Conservation (phyloP, 352 stramenopile genomes). For the Plasmopara viticola region DNA sequence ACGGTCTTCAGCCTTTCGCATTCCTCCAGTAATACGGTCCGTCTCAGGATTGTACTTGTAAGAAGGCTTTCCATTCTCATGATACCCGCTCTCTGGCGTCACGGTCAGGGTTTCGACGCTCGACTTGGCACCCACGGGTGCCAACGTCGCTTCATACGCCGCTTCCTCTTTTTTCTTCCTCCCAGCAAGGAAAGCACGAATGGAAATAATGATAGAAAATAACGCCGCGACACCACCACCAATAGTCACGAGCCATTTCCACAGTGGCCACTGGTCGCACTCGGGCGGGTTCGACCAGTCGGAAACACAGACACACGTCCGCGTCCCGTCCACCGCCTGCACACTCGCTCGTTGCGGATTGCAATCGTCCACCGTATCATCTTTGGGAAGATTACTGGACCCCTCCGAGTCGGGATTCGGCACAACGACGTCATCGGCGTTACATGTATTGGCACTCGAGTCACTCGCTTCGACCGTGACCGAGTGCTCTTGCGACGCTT, state of each 20-base stretch:
- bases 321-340: conserved; percentile 30
- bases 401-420: background rate
- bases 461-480: conserved; percentile 40
- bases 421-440: conserved; percentile 10
- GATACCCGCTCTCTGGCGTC: conserved; percentile 24
- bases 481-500: conserved; percentile 43
- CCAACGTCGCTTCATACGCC: conserved; percentile 11
- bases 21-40: conserved; percentile 10
- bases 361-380: conserved; percentile 34
- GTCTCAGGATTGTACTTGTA: conserved; percentile 29
- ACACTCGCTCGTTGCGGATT: conserved; percentile 47
- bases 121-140: conserved; percentile 15
- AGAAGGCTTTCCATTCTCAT: conserved; percentile 11
- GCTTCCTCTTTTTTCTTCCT: conserved; percentile 33
- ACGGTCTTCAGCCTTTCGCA: conserved; percentile 26
- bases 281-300: conserved; percentile 55
- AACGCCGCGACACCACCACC: conserved; percentile 48
- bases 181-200: conserved; percentile 38
- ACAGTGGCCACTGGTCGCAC: conserved; percentile 43
- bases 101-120: conserved; percentile 33
- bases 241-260: conserved; percentile 54
- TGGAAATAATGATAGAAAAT: conserved; percentile 50
- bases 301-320: conserved; percentile 48
- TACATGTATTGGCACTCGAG: conserved; percentile 18
- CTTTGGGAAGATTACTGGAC: conserved; percentile 12